Evolutionary conservation across 768 basidiomycete species (phyloP).

Genomic region (Mycena rebaudengoi): DNA sequence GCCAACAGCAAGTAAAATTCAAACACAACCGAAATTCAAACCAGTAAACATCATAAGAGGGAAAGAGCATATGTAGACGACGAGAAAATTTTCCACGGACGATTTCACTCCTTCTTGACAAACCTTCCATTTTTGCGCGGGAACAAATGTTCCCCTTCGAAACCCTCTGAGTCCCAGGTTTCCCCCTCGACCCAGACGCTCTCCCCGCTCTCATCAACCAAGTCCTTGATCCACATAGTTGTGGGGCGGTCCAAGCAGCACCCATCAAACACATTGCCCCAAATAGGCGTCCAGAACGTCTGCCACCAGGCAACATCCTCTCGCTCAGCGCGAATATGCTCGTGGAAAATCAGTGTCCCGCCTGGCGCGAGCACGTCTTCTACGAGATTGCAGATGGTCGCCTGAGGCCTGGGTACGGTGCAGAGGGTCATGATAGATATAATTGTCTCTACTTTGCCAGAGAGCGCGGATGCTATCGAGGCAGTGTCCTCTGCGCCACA

Average conservation of each 20-base stretch:
- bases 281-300: conserved; percentile 72
- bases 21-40: background rate
- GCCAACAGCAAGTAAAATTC: too few relatives aligned
- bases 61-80: background rate
- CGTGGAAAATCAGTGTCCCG: conserved; percentile 70
- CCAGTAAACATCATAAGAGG: background rate
- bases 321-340: conserved; percentile 67
- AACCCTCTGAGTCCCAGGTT: conserved; percentile 52
- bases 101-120: conserved; percentile 50
- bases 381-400: conserved; percentile 55
- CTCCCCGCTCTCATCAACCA: conserved; percentile 39
- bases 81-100: background rate
- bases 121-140: conserved; percentile 67
- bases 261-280: conserved; percentile 67
- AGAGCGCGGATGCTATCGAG: conserved; percentile 52
- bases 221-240: conserved; percentile 52
- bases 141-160: conserved; percentile 65
- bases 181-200: conserved; percentile 58
- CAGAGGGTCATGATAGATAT: conserved; percentile 74
- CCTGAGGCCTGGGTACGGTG: conserved; percentile 63
- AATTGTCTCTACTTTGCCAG: conserved; percentile 60
- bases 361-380: conserved; percentile 67
- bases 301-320: conserved; percentile 77
- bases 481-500: conserved; percentile 70
- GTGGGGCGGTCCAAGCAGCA: conserved; percentile 70